Evolutionary conservation across 2,329 filamentous ascomycete species (phyloP), one percentile per base, ranked within the genome.

Genomic region (Lecanicillium sp.): DNA sequence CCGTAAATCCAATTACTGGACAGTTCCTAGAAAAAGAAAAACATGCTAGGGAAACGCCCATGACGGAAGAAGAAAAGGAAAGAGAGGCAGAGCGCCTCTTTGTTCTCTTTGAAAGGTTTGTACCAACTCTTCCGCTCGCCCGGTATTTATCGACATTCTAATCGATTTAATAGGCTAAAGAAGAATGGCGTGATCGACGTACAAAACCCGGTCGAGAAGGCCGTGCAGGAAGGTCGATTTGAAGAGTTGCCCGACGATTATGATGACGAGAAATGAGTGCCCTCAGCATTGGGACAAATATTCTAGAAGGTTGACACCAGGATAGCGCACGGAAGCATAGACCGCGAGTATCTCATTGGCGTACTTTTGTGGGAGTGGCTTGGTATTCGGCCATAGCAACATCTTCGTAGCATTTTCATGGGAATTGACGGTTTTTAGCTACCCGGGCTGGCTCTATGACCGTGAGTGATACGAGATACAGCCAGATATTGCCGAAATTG

Each of bases 1-100:
- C 69, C 0, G 65, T 94, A 37, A 96, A 96, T 48, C 87, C 89
- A 0, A 77, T 96, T 22, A 96, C 89, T 1, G 89, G 89, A 1
- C 89, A 96, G 58, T 79, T 82, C 46, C 54, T 87, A 36, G 81
- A 87, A 47, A 71, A 68, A 28, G 84, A 90, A 59, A 72, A 69
- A 39, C 61, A 66, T 6, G 66, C 76, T 6, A 64, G 77, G 4
- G 59, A 68, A 10, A 77, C 79, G 2, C 77, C 84, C 35, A 95
- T 97, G 90, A 92, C 84, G 0, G 69, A 85, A 33, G 88, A 89
- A 47, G 90, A 97, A 64, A 96, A 90, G 59, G 86, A 95, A 59
- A 72, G 85, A 42, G 92, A 98, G 56, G 90, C 89, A 0, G 90
- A 96, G 60, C 76, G 79, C 41, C 61, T 96, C 1, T 96, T 94